Evolutionary conservation across 306 rosid species (phyloP).

Genomic region (Begonia loranthoides): DNA sequence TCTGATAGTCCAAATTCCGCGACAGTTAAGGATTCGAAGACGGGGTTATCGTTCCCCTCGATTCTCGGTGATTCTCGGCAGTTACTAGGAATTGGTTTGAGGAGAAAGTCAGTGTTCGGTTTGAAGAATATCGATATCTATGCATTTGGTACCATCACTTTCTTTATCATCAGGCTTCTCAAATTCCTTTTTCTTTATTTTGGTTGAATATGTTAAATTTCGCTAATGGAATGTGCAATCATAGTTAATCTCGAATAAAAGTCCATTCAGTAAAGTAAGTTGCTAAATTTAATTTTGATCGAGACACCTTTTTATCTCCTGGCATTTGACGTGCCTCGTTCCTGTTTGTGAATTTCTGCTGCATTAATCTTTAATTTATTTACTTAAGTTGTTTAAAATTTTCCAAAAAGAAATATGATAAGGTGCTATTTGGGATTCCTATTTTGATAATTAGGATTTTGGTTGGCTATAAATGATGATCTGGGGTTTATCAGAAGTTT

Average conservation of each 20-base stretch:
- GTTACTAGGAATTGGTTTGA: slow-evolving; percentile 72
- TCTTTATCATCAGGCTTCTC: background rate
- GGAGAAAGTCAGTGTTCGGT: slow-evolving; percentile 62
- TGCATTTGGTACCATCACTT: slow-evolving; percentile 53
- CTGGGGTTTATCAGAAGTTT: too few species aligned
- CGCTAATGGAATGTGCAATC: background rate
- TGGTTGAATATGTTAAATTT: background rate
- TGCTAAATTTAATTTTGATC: background rate
- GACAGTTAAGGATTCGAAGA: slow-evolving; percentile 38
- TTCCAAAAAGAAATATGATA: too few species aligned
- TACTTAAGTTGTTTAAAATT: too few species aligned
- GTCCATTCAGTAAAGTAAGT: background rate
- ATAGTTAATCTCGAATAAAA: background rate
- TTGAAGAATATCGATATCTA: slow-evolving; percentile 82
- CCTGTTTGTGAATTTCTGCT: too few species aligned
- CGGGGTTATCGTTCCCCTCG: slow-evolving; percentile 61
- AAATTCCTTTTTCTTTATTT: background rate
- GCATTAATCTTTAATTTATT: too few species aligned
- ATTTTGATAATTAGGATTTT: too few species aligned
- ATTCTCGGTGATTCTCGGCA: slow-evolving; percentile 40
- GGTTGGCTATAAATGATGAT: too few species aligned
- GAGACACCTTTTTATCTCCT: background rate
- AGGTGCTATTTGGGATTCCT: too few species aligned
- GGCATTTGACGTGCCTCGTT: background rate
- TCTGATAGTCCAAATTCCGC: slow-evolving; percentile 25